Conservation (phyloP, 306 rosid species). For the Cucumis sativus region Cucumber_9930_V3 NC_026655.2:25303501-25304000, state of each 20-base stretch:
- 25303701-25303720: not conserved
- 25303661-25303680: not conserved
- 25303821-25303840: no score
- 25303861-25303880: no score
- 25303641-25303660: conserved; percentile 1
- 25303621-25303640: not conserved
- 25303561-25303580: not conserved
- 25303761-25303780: conserved; percentile 7
- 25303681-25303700: not conserved
- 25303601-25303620: not conserved
- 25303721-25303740: not conserved
- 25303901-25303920: conserved; percentile 66
- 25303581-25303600: not conserved
- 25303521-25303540: not conserved
- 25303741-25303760: conserved; percentile 5
- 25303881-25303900: conserved; percentile 32
- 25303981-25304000: conserved; percentile 55
- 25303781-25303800: not conserved
- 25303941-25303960: conserved; percentile 62
- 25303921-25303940: conserved; percentile 41
- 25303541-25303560: not conserved
- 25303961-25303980: conserved; percentile 70
- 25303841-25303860: no score
- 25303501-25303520: no score
- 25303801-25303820: not conserved